A percentile compares a stretch with the other conserved stretches of the same genome.
These are phyloP conservation scores for Chlorella vulgaris DNA, from an alignment of 139 green algal species.

Conservation along the genomic window DNA sequence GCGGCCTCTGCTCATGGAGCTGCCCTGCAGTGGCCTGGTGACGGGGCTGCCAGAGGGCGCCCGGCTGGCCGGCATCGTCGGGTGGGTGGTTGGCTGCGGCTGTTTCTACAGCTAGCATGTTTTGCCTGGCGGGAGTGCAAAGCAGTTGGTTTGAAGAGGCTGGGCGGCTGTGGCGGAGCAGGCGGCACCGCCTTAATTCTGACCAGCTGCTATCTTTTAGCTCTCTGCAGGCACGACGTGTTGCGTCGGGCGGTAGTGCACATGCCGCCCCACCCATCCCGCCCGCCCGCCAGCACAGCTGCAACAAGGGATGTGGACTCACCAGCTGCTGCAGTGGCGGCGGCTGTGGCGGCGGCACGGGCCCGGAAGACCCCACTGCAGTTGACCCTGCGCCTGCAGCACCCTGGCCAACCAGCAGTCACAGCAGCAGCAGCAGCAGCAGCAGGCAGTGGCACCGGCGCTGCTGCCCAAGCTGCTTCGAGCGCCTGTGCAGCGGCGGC, in stretches of 20 bases:
- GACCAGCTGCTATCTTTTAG: not conserved
- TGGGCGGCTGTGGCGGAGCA: no score
- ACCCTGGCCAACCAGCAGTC: conserved; percentile 17
- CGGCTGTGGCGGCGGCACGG: not conserved
- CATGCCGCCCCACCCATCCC: conserved; percentile 25
- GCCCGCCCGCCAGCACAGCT: not conserved
- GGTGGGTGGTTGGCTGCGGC: conserved; percentile 1
- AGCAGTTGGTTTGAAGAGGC: no score
- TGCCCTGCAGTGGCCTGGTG: conserved; percentile 38
- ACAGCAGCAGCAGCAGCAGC: not conserved
- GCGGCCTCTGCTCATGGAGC: conserved; percentile 45
- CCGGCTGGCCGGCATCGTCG: conserved; percentile 48
- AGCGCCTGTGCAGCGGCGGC: not conserved
- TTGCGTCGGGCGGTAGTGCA: conserved; percentile 49
- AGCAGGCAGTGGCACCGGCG: not conserved
- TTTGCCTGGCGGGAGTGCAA: no score
- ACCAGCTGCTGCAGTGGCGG: conserved; percentile 34
- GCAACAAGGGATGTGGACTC: not conserved
- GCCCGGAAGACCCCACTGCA: not conserved
- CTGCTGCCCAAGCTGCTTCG: not conserved
- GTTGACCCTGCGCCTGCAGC: conserved; percentile 6
- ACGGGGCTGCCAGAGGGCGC: conserved; percentile 30
- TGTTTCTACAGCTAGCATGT: no score
- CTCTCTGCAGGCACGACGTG: conserved; percentile 42
- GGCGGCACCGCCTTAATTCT: no score